Conservation (phyloP, 352 stramenopile species). For the Pythium scleroteichum region DNA sequence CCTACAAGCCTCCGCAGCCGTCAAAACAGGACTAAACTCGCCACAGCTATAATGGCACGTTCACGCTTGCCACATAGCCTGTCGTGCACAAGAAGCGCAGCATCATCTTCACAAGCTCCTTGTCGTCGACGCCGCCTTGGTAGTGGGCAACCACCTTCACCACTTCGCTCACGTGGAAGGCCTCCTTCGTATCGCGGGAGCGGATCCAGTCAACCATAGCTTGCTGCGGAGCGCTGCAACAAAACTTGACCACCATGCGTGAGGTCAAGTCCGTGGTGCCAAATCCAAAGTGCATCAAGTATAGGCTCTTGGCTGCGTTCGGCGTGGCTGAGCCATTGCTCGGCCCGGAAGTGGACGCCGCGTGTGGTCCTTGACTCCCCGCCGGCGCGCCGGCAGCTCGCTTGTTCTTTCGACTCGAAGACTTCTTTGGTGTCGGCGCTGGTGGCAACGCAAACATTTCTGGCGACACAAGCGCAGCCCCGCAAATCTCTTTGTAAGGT, state of each 20-base stretch:
- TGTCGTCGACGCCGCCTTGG: constrained; percentile 6
- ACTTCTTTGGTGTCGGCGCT: constrained; percentile 26
- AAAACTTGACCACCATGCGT: constrained; percentile 50
- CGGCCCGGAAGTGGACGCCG: not conserved
- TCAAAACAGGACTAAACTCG: too few relatives aligned
- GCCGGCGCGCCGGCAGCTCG: constrained; percentile 2
- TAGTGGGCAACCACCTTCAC: constrained; percentile 16
- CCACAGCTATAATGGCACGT: constrained; percentile 21
- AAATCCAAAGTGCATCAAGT: constrained; percentile 40
- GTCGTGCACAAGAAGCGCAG: constrained; percentile 53
- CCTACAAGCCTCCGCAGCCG: too few relatives aligned
- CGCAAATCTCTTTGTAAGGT: not conserved
- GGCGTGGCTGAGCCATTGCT: not conserved
- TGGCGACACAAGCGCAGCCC: not conserved
- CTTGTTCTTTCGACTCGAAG: constrained; percentile 45
- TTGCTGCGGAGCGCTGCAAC: constrained; percentile 45
- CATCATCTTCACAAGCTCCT: constrained; percentile 40
- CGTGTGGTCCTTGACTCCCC: too few relatives aligned
- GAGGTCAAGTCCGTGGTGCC: constrained; percentile 31
- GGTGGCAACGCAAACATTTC: not conserved
- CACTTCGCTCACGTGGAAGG: constrained; percentile 39
- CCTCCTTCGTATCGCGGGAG: constrained; percentile 13
- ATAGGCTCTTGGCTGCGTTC: constrained; percentile 21
- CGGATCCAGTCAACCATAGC: constrained; percentile 62
- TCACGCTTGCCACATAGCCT: constrained; percentile 46